Base-by-base conservation (phyloP, 805 yeast genomes). In the Lipomyces mesembrius region DNA sequence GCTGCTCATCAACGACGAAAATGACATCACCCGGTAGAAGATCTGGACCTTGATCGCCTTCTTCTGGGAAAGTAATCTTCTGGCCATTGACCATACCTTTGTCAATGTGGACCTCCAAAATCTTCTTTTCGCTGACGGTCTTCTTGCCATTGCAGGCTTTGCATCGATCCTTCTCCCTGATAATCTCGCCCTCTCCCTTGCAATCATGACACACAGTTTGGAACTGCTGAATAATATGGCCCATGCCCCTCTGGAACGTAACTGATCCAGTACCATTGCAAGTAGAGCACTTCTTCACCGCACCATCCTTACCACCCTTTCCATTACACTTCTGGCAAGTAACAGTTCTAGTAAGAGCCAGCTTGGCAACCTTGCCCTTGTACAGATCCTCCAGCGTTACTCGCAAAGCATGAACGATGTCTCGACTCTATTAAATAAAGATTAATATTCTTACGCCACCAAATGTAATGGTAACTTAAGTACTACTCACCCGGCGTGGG, bases 211-310 rank as follows among this genome's bases (percentile, higher is more conserved):
- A 95, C 63, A 87, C 88, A 57, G 96, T 87, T 83, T 95, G 98
- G 87, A 91, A 91, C 84, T 97, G 90, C 83, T 95, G 99, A 76
- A 95, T 90, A 93, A 95, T 92, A 73, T 97, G 97, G 74, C 99
- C 99, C 97, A 95, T 93, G 82, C 95, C 98, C 83, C 97, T 90
- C 62, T 97, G 91, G 73, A 92, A 89, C 72, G 94, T 89, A 80
- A 87, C 91, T 79, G 89, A 81, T 85, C 99, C 99, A 75, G 85
- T 84, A 80, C 99, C 99, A 77, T 86, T 85, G 88, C 99, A 95
- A 52, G 87, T 78, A 61, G 87, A 72, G 87, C 99, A 95, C 75
- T 87, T 87, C 83, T 89, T 90, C 72, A 93, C 96, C 65, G 91
- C 83, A 71, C 95, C 96, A 73, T 88, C 90, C 76, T 91, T 91